Evolutionary conservation across 2,329 filamentous ascomycete species (phyloP), one percentile per base, ranked within the genome.

Genomic region (Claviceps arundinis): DNA sequence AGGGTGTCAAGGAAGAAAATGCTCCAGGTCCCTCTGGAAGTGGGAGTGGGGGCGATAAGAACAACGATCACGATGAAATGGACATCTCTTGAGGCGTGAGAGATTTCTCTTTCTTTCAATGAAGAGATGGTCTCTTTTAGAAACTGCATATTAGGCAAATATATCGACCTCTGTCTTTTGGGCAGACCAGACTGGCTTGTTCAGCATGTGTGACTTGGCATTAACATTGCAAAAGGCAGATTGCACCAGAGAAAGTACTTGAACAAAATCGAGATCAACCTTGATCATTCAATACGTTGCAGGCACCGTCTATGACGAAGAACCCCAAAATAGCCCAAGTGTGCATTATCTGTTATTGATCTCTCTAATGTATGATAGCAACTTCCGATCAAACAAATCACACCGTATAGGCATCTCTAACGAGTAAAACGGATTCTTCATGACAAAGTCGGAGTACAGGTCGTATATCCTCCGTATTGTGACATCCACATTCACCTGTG

Each of bases 341-440:
- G 7, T n/a, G 48, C 34, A 16, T 22, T 19, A 72, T 65, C 75
- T 78, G 62, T 74, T 82, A 63, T 84, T 85, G 60, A 83, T 76
- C 64, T 81, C 79, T 64, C 88, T 82, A 61, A 95, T 81, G 69
- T 90, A 95, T 40, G 83, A 87, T 58, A 80, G 78, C 57, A 96
- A 68, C 68, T 88, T 88, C 60, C 90, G 77, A 67, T 98, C 93
- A 72, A 96, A 98, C 60, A 89, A 86, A 64, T 97, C 93, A 70
- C 93, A 95, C 56, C 93, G 78, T 51, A 98, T 82, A 6, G 93
- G 93, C 90, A 97, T 98, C 72, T 98, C 93, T 53, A 95, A 76
- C 64, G 93, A 90, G 71, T 97, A 97, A 65, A 98, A 98, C 1
- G 93, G 93, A 68, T 98, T 98, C 76, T 97, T 98, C 89, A 96